phyloP scores from a whole-genome alignment of 805 yeast species.

The Kodamaea lidongshanica region DNA sequence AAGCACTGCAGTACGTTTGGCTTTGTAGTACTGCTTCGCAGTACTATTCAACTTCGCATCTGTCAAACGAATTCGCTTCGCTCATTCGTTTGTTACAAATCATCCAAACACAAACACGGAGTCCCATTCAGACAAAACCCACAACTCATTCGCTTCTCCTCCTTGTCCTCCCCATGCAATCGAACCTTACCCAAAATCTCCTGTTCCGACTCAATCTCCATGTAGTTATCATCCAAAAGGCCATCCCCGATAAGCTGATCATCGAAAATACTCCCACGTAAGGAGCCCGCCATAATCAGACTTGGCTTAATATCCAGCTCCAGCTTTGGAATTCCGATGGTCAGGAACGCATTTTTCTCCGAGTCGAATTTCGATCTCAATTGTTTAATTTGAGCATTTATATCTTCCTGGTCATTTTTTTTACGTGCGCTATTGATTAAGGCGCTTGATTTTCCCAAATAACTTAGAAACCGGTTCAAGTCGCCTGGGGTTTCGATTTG shows the following conservation, averaged over 20 bases:
- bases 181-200: slow-evolving; percentile 10
- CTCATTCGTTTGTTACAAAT: no score
- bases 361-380: slow-evolving; percentile 15
- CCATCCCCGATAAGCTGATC: slow-evolving; percentile 8
- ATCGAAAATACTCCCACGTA: no score
- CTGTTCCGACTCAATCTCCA: slow-evolving; percentile 7
- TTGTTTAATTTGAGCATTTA: slow-evolving; percentile 15
- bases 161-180: slow-evolving; percentile 12
- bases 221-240: slow-evolving; percentile 4
- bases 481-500: slow-evolving; percentile 19
- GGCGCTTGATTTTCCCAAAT: slow-evolving; percentile 31
- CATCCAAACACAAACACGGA: slow-evolving; percentile 40
- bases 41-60: no score
- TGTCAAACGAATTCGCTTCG: no score
- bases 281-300: slow-evolving; percentile 4
- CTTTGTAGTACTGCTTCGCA: no score
- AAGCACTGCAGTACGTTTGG: no score
- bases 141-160: slow-evolving; percentile 19
- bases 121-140: slow-evolving; percentile 35
- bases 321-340: slow-evolving; percentile 5
- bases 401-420: slow-evolving; percentile 11
- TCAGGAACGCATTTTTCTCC: slow-evolving; percentile 8
- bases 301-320: slow-evolving; percentile 6
- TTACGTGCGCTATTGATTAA: slow-evolving; percentile 37
- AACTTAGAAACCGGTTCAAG: slow-evolving; percentile 33